Evolutionary conservation across 2,329 filamentous ascomycete genomes (phyloP).

Genomic region (Epicoccum nigrum): DNA sequence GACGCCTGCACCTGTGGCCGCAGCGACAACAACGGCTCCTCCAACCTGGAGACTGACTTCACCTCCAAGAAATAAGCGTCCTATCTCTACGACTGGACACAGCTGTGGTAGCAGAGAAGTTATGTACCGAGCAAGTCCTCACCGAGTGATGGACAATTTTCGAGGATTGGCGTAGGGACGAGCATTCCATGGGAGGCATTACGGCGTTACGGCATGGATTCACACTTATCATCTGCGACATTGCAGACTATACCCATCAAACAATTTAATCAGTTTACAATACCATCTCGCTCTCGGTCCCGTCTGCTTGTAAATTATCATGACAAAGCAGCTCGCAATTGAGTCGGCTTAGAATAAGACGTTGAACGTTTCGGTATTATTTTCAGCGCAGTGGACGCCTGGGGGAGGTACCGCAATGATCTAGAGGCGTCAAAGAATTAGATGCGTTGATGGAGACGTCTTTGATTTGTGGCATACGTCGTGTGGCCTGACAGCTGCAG

Average conservation of each 20-base stretch:
- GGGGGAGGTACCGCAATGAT: no score
- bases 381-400: no score
- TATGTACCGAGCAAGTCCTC: no score
- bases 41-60: constrained; percentile 81
- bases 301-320: no score
- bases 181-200: constrained; percentile 25
- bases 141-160: no score
- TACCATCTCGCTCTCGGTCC: background rate
- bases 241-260: constrained; percentile 8
- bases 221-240: background rate
- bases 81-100: background rate
- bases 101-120: no score
- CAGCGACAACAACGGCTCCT: constrained; percentile 64
- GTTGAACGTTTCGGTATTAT: no score
- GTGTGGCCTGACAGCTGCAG: background rate
- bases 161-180: background rate
- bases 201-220: constrained; percentile 21
- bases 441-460: no score
- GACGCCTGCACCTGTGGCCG: constrained; percentile 80
- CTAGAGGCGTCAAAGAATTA: no score
- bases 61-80: constrained; percentile 66
- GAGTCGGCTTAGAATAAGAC: no score
- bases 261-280: constrained; percentile 1
- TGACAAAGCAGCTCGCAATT: no score
- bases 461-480: no score